phyloP scores from a whole-genome alignment of 768 basidiomycete species.

The Leccinum variicolor region DNA sequence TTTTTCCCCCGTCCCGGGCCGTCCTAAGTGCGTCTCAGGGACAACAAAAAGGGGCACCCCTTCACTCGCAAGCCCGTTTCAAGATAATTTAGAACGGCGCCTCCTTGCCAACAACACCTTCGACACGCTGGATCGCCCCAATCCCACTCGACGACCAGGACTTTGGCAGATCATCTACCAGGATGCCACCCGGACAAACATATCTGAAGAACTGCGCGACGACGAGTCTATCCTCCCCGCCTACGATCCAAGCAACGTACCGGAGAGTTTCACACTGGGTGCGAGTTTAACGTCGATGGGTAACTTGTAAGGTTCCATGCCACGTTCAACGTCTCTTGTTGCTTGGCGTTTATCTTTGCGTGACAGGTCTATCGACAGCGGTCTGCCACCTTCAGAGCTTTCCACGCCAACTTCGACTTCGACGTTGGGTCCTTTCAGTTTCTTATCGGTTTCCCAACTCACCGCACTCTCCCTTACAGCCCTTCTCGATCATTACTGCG shows the following conservation, averaged over 20 bases:
- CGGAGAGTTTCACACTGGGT: not conserved
- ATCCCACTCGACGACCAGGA: constrained; percentile 8
- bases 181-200: constrained; percentile 5
- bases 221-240: constrained; percentile 19
- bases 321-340: not conserved
- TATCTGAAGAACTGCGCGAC: not conserved
- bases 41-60: not conserved
- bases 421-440: constrained; percentile 9
- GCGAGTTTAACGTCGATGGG: not conserved
- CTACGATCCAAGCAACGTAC: constrained; percentile 15
- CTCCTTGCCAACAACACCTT: not conserved
- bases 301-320: constrained; percentile 1
- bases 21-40: not conserved
- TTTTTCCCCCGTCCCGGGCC: too few species aligned
- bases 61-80: not conserved
- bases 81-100: not conserved
- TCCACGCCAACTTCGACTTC: not conserved
- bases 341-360: not conserved
- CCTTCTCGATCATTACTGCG: constrained; percentile 19
- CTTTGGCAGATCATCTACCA: constrained; percentile 24
- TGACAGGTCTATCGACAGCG: constrained; percentile 3
- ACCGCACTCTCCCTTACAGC: constrained; percentile 15
- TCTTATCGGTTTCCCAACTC: constrained; percentile 3
- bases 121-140: constrained; percentile 13
- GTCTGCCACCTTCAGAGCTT: constrained; percentile 7